These are phyloP conservation scores for Talaromyces marneffei DNA, from an alignment of 2,329 filamentous ascomycete species.

Conservation along the genomic window DNA sequence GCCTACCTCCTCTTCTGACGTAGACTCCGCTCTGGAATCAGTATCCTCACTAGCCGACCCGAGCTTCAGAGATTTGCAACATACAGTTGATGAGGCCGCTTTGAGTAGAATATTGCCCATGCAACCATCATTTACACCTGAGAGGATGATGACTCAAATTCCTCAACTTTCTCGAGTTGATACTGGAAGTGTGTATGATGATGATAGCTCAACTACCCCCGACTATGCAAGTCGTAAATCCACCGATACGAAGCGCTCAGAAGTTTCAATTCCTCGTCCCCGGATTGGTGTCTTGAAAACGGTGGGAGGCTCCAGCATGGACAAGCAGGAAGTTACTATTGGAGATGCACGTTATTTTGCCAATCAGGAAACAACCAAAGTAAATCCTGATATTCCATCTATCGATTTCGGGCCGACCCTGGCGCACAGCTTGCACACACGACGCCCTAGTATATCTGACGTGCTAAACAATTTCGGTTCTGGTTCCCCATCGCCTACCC, in stretches of 20 bases:
- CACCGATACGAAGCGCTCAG: constrained; percentile 38
- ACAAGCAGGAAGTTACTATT: constrained; percentile 40
- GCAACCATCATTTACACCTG: constrained; percentile 22
- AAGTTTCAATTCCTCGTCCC: constrained; percentile 49
- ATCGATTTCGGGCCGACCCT: constrained; percentile 84
- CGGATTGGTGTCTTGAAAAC: constrained; percentile 76
- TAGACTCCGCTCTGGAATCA: constrained; percentile 12
- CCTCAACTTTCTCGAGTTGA: constrained; percentile 20
- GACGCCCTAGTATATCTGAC: constrained; percentile 52
- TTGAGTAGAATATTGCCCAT: constrained; percentile 45
- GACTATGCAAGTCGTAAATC: constrained; percentile 69
- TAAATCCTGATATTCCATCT: constrained; percentile 57
- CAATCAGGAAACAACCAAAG: constrained; percentile 27
- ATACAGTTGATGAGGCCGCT: constrained; percentile 45
- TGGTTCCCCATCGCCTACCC: constrained; percentile 29
- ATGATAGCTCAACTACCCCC: constrained; percentile 58
- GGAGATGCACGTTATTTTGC: constrained; percentile 42
- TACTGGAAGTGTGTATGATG: constrained; percentile 50
- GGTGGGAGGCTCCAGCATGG: constrained; percentile 53
- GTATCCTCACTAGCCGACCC: constrained; percentile 28
- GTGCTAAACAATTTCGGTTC: constrained; percentile 39
- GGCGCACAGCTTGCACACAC: constrained; percentile 55
- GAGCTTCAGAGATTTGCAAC: constrained; percentile 37
- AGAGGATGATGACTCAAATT: constrained; percentile 9
- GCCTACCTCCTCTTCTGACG: constrained; percentile 17